Evolutionary conservation across 331 rosid species (phyloP), one percentile per base, ranked within the genome.

Genomic region (Cydonia oblonga): DNA sequence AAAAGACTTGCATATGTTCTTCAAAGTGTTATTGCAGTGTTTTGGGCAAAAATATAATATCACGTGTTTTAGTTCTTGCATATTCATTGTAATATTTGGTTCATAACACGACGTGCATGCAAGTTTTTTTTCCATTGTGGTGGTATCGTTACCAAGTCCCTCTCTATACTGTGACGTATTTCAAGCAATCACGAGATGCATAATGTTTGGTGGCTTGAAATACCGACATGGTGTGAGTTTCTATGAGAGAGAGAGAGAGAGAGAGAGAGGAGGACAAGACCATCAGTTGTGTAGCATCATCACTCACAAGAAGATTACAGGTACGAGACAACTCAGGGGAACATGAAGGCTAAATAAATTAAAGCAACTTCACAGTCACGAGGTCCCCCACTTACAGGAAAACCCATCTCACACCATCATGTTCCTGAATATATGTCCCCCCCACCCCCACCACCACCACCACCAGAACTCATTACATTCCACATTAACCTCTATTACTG

Each of bases 321-420:
- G 76, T 33, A 51, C 38, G 51, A 61, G 79, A 83, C 81, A 76
- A 35, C 76, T 79, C 68, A 63, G 79, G 70, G 69, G 70, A 46
- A 76, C 65, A 75, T 62, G 63, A 75, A 68, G 78, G 72, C 69
- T 72, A 69, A 77, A 82, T 66, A 74, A 65, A 80, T 69, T 64
- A 72, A 67, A 70, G 64, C 44, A 71, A 5, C 75, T 82, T 64
- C 76, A 72, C 46, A 72, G 68, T 82, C 86, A 81, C 42, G 59
- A 56, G 72, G 38, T 64, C 81, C 77, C 74, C 81, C 78, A 77
- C 68, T 75, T 44, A 66, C 76, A 66, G 66, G 68, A 75, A 75
- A 64, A 67, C 83, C 81, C 71, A 24, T 72, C 79, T 66, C 71
- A 53, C 22, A 26, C 70, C 83, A 64, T 73, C 73, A 69, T 51